Evolutionary conservation across 2,329 filamentous ascomycete genomes (phyloP).

Genomic region (Colletotrichum graminicola): DNA sequence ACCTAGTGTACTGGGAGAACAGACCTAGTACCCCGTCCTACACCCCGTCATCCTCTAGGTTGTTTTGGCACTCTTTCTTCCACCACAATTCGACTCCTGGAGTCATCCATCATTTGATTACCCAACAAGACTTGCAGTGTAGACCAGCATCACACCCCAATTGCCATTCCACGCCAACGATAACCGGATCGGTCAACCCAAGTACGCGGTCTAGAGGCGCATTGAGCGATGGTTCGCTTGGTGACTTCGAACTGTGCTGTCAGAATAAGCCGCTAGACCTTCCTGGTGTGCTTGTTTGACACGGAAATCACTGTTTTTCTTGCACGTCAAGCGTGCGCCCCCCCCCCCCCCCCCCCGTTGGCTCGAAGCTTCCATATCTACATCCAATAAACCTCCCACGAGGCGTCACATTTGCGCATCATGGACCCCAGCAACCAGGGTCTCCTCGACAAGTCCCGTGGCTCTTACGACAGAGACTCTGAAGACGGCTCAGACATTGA

Average conservation of each 20-base stretch:
- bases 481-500: slow-evolving; percentile 49
- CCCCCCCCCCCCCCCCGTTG: neutral
- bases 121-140: neutral
- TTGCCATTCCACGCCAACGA: neutral
- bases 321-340: neutral
- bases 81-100: neutral
- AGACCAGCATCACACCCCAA: neutral
- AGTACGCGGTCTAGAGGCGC: neutral
- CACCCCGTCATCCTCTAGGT: neutral
- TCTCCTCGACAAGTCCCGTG: slow-evolving; percentile 48
- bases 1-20: slow-evolving; percentile 12
- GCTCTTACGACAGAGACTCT: slow-evolving; percentile 45
- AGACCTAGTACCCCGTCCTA: slow-evolving; percentile 30
- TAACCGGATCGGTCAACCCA: neutral
- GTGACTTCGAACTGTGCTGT: slow-evolving; percentile 6
- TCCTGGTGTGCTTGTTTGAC: slow-evolving; percentile 1
- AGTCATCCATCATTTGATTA: neutral
- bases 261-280: slow-evolving; percentile 1
- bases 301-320: neutral
- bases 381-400: neutral
- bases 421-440: slow-evolving; percentile 51
- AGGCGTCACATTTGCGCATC: neutral
- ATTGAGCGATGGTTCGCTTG: slow-evolving; percentile 27
- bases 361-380: no score
- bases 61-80: slow-evolving; percentile 17